A percentile compares a stretch with the other conserved stretches of the same genome.
Evolutionary conservation across 164 flowering plant species (phyloP).

Genomic region (Macadamia integrifolia): DNA sequence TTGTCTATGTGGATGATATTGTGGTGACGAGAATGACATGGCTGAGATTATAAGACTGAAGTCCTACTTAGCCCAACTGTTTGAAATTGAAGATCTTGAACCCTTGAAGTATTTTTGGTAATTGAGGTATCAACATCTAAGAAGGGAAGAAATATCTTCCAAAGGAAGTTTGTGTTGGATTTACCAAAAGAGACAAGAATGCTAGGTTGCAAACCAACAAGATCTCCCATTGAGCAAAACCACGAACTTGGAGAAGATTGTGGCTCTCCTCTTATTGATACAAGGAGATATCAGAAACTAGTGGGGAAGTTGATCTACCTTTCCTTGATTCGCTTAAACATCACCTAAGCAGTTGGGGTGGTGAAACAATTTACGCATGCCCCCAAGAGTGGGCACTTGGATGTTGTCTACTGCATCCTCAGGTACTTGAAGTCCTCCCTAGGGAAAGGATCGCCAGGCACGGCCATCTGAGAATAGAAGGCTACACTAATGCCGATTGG

Average conservation of each 20-base stretch:
- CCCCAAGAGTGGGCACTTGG: not conserved
- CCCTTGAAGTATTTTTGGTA: not conserved
- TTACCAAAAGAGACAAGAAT: not conserved
- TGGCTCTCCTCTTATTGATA: not conserved
- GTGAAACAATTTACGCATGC: not conserved
- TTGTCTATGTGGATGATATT: not conserved
- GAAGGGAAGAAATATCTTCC: not conserved
- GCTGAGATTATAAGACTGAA: not conserved
- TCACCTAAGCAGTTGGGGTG: not conserved
- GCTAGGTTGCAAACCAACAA: not conserved
- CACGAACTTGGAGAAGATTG: not conserved
- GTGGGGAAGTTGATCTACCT: not conserved
- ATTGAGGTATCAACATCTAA: not conserved
- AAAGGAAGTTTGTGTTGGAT: not conserved
- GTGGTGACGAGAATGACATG: not conserved
- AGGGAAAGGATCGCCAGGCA: not conserved
- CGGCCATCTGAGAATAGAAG: not conserved
- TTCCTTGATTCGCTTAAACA: too few species aligned
- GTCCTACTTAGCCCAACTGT: not conserved
- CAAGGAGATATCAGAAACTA: not conserved
- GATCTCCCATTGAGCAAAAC: not conserved
- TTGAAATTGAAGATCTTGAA: not conserved
- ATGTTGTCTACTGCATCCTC: too few species aligned
- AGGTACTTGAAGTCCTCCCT: too few species aligned
- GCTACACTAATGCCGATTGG: not conserved